phyloP scores from a whole-genome alignment of 2,329 filamentous ascomycete genomes.

The Neopestalotiopsis rosae region DNA sequence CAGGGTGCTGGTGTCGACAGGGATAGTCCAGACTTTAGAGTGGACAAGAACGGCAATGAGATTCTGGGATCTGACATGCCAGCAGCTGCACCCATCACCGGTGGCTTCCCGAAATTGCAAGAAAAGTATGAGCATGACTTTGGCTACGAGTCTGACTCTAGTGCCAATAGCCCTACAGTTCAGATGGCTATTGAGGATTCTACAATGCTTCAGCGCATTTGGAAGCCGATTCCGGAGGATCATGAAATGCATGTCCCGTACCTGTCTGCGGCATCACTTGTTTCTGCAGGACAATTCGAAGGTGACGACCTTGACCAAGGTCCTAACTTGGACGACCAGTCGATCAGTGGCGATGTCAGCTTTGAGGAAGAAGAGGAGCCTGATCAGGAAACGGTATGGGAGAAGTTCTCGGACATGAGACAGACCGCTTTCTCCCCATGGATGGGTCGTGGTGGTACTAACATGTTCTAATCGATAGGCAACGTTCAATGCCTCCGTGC shows the following conservation, averaged over 20 bases:
- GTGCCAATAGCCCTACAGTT: neutral
- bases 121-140: neutral
- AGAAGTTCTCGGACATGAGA: too few species aligned
- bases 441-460: too few species aligned
- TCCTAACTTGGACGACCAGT: too few species aligned
- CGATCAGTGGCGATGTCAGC: too few species aligned
- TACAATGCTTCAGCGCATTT: neutral
- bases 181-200: neutral
- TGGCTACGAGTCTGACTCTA: slow-evolving; percentile 7
- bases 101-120: neutral
- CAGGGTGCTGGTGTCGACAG: neutral
- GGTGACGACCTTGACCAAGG: too few species aligned
- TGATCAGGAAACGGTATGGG: too few species aligned
- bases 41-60: slow-evolving; percentile 7
- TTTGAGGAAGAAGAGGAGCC: too few species aligned
- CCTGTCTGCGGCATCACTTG: neutral
- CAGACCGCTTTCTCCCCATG: too few species aligned
- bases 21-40: neutral
- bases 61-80: neutral
- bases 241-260: slow-evolving; percentile 1
- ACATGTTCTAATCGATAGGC: too few species aligned
- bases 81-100: neutral
- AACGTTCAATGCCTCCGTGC: too few species aligned
- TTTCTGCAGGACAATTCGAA: neutral
- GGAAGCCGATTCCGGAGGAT: neutral